Conservation (phyloP, 2,329 filamentous ascomycete species). For the Xylariales sp. region DNA sequence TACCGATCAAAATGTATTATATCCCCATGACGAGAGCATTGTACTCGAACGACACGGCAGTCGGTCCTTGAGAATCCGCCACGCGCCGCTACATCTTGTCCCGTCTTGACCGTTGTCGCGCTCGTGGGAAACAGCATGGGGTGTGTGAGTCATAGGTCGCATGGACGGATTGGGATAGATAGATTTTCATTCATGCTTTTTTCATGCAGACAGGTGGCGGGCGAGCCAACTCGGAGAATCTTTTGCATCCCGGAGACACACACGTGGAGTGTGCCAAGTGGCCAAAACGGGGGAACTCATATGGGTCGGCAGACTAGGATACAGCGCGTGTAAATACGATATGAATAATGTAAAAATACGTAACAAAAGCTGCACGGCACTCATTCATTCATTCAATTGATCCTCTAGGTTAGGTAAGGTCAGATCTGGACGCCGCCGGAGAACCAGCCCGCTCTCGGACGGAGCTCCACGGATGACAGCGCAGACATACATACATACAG, state of each 20-base stretch:
- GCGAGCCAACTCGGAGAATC: not conserved
- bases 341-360: conserved; percentile 26
- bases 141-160: conserved; percentile 15
- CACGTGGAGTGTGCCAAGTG: not conserved
- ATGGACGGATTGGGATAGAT: conserved; percentile 31
- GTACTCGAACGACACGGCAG: conserved; percentile 5
- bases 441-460: no score
- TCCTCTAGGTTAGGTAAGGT: conserved; percentile 27
- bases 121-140: conserved; percentile 16
- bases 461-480: no score
- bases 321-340: conserved; percentile 16
- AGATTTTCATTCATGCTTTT: conserved; percentile 11
- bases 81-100: conserved; percentile 21
- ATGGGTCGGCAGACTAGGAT: not conserved
- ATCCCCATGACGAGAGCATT: conserved; percentile 18
- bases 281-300: not conserved
- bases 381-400: not conserved
- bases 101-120: conserved; percentile 5
- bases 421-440: no score
- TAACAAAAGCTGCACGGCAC: not conserved
- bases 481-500: no score
- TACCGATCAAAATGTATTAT: conserved; percentile 28
- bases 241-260: conserved; percentile 6
- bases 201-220: conserved; percentile 17
- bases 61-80: not conserved